These are phyloP conservation scores for Gilbertella persicaria DNA, from an alignment of 371 early-diverging fungal species.

Conservation along the genomic window DNA sequence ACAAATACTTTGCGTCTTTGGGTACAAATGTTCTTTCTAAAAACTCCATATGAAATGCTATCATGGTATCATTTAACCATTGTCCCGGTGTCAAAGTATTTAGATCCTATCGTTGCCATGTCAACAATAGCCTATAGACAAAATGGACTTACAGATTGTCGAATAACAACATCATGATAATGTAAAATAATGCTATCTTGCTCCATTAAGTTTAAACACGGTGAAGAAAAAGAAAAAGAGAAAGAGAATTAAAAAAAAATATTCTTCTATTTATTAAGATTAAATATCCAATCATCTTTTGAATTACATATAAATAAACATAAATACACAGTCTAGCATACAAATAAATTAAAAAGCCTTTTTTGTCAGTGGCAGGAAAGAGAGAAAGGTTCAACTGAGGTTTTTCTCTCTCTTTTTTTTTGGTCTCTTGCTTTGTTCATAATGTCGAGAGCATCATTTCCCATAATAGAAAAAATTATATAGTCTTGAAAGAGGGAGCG, in stretches of 20 bases:
- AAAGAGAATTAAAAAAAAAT: slow-evolving; percentile 1
- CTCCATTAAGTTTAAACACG: background rate
- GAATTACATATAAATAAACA: background rate
- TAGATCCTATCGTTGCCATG: slow-evolving; percentile 29
- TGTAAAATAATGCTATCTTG: slow-evolving; percentile 28
- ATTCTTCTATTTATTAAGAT: background rate
- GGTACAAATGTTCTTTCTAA: slow-evolving; percentile 40
- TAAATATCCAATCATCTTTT: background rate
- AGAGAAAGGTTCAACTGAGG: too few species aligned
- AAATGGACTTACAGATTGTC: slow-evolving; percentile 31
- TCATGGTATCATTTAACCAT: slow-evolving; percentile 63
- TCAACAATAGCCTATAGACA: background rate
- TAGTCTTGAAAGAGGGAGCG: too few species aligned
- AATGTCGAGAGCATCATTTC: too few species aligned
- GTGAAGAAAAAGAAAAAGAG: slow-evolving; percentile 4
- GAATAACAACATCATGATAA: slow-evolving; percentile 45
- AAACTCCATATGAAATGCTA: slow-evolving; percentile 57
- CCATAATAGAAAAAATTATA: too few species aligned
- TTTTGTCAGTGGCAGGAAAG: too few species aligned
- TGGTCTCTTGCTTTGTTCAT: too few species aligned
- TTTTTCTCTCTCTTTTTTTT: too few species aligned
- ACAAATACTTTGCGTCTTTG: slow-evolving; percentile 24
- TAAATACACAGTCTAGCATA: too few species aligned
- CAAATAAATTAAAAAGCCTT: too few species aligned
- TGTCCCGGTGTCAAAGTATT: slow-evolving; percentile 44